Evolutionary conservation across 208 protist species (phyloP), one percentile per base, ranked within the genome.

Genomic region (Acanthamoeba comandoni): DNA sequence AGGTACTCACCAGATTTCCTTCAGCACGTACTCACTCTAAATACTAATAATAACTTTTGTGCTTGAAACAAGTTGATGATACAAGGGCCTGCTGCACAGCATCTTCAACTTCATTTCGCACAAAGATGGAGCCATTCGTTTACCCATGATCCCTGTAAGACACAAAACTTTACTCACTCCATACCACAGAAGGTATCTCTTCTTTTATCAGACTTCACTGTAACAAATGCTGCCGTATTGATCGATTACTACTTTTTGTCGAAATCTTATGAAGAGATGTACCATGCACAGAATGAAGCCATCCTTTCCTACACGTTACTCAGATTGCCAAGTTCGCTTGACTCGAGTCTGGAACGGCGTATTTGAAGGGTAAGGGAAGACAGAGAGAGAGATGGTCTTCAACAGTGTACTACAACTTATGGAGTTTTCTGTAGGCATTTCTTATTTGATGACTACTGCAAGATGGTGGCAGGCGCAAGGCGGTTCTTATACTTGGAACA

Each of bases 401-500:
- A n/a, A n/a, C n/a, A n/a, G n/a, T n/a, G n/a, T n/a, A n/a, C n/a
- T n/a, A n/a, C n/a, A n/a, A n/a, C n/a, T n/a, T n/a, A n/a, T n/a
- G n/a, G n/a, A 15, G 9, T 84, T 0, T 31, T 43, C 5, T 58
- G 35, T 60, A 92, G 91, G 26, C 82, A 89, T 15, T 92, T 85
- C 15, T 52, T 95, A 24, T 94, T 95, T 67, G 92, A 94, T 7
- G 93, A 94, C 13, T 95, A 93, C 86, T 73, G 69, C 7, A 92
- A 95, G 43, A 91, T 94, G 80, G 94, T 95, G 8, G 22, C 70
- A 29, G 91, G 87, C 35, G 94, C 94, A 19, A 93, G 94, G 26
- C 62, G 93, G 22, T 94, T 84, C n/a, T 7, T 95, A 1, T 95
- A 95, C 15, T 53, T 95, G 2, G 94, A 95, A 70, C 94, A 95